Evolutionary conservation across 345 rosid genomes (phyloP).

Genomic region (Populus simonii): DNA sequence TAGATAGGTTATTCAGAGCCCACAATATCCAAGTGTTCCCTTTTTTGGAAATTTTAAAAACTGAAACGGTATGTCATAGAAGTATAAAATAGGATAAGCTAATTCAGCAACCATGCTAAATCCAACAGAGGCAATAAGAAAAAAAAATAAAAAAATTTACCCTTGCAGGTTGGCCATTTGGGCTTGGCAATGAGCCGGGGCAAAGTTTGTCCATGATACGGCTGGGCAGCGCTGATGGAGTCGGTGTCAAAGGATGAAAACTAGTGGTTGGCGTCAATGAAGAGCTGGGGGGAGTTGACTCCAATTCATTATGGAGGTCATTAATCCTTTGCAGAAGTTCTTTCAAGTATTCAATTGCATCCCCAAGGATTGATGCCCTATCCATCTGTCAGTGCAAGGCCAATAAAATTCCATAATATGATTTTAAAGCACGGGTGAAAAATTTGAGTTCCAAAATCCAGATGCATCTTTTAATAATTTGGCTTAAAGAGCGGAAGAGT

Average conservation of each 20-base stretch:
- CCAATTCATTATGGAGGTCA: constrained; percentile 87
- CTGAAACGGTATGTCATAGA: not conserved
- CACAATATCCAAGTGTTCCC: not conserved
- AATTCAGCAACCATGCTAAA: not conserved
- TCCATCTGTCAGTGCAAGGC: constrained; percentile 68
- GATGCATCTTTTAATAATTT: not conserved
- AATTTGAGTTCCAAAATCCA: not conserved
- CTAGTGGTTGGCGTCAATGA: constrained; percentile 59
- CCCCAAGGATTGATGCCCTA: constrained; percentile 96
- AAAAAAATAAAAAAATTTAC: constrained; percentile 29
- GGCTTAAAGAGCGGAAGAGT: not conserved
- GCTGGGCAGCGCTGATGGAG: constrained; percentile 77
- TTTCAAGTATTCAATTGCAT: constrained; percentile 92
- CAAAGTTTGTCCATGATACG: constrained; percentile 81
- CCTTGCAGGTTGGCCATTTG: constrained; percentile 84
- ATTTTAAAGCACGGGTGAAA: not conserved
- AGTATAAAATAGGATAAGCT: not conserved
- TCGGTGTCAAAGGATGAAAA: constrained; percentile 84
- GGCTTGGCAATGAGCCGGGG: constrained; percentile 64
- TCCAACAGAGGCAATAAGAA: not conserved
- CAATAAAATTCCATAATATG: not conserved
- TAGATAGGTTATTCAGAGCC: not conserved
- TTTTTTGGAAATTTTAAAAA: not conserved
- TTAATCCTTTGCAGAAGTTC: constrained; percentile 95
- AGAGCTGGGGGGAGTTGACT: constrained; percentile 67